Percentiles rank a stretch among this genome's conserved stretches.
These are phyloP conservation scores for Ustilago loliicola DNA, from an alignment of 1,284 basidiomycete species.

Conservation along the genomic window DNA sequence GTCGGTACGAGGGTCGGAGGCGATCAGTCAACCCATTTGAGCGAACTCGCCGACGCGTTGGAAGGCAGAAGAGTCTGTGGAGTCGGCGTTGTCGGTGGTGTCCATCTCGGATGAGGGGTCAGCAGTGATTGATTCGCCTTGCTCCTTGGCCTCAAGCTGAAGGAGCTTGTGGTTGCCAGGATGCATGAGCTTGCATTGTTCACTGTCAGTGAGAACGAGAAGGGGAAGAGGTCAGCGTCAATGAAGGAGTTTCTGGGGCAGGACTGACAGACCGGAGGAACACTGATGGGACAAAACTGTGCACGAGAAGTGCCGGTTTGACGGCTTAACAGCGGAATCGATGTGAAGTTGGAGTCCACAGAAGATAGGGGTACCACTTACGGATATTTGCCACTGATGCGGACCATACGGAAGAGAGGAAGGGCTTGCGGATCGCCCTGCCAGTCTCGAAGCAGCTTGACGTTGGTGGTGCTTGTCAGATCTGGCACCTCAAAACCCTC, in stretches of 20 bases:
- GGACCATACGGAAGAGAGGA: constrained; percentile 64
- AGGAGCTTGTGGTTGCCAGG: constrained; percentile 59
- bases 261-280: no score
- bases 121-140: background rate
- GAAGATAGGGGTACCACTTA: constrained; percentile 35
- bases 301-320: no score
- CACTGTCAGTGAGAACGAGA: constrained; percentile 10
- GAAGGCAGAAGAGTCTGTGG: constrained; percentile 5
- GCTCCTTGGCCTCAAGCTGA: constrained; percentile 34
- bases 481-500: constrained; percentile 67
- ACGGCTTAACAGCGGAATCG: no score
- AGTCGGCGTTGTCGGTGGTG: constrained; percentile 10
- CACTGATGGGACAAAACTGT: no score
- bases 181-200: constrained; percentile 57
- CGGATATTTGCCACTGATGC: constrained; percentile 61
- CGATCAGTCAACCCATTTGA: constrained; percentile 22
- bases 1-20: background rate
- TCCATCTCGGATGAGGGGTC: constrained; percentile 26
- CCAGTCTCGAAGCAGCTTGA: constrained; percentile 64
- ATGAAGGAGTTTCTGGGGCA: no score
- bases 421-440: constrained; percentile 66
- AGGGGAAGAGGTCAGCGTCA: background rate
- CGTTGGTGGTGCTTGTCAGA: constrained; percentile 60
- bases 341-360: background rate
- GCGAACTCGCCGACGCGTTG: constrained; percentile 34